Evolutionary conservation across 2,329 filamentous ascomycete genomes (phyloP).

Genomic region (Rhynchosporium graminicola): DNA sequence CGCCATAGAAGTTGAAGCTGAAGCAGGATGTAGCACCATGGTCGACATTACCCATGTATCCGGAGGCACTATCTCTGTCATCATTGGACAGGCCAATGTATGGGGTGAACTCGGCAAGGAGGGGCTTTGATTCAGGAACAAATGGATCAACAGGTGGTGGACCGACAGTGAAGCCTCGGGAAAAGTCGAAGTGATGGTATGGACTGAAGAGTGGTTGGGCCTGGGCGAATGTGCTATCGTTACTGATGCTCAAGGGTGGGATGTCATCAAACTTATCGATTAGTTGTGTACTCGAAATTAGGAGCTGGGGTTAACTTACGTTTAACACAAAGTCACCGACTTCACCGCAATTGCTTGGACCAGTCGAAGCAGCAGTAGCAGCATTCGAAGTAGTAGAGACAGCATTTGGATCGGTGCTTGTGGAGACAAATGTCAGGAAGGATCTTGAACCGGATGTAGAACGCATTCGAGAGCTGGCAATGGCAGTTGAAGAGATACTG

Average conservation of each 20-base stretch:
- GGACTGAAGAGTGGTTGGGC: slow-evolving; percentile 39
- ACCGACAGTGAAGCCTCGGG: slow-evolving; percentile 41
- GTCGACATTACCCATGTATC: slow-evolving; percentile 36
- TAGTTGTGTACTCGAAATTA: neutral
- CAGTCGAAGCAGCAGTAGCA: slow-evolving; percentile 13
- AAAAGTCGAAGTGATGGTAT: slow-evolving; percentile 43
- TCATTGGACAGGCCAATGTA: slow-evolving; percentile 30
- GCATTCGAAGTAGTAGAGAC: neutral
- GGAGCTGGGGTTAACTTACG: slow-evolving; percentile 26
- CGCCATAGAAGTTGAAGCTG: slow-evolving; percentile 41
- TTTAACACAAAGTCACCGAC: slow-evolving; percentile 35
- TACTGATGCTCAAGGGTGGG: slow-evolving; percentile 32
- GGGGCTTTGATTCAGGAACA: slow-evolving; percentile 37
- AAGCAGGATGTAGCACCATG: slow-evolving; percentile 40
- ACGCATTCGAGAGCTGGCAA: slow-evolving; percentile 8
- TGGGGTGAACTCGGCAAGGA: slow-evolving; percentile 40
- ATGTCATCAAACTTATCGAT: slow-evolving; percentile 39
- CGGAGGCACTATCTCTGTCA: slow-evolving; percentile 36
- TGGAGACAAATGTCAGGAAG: neutral
- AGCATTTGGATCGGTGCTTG: neutral
- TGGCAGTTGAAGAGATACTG: neutral
- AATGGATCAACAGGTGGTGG: slow-evolving; percentile 39
- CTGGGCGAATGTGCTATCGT: slow-evolving; percentile 26
- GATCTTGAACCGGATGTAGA: neutral
- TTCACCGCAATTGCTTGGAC: slow-evolving; percentile 33